Percentiles rank a stretch among this genome's conserved stretches.
These are phyloP conservation scores for Zelopaecilomyces penicillatus DNA, from an alignment of 2,329 filamentous ascomycete species.

Conservation along the genomic window DNA sequence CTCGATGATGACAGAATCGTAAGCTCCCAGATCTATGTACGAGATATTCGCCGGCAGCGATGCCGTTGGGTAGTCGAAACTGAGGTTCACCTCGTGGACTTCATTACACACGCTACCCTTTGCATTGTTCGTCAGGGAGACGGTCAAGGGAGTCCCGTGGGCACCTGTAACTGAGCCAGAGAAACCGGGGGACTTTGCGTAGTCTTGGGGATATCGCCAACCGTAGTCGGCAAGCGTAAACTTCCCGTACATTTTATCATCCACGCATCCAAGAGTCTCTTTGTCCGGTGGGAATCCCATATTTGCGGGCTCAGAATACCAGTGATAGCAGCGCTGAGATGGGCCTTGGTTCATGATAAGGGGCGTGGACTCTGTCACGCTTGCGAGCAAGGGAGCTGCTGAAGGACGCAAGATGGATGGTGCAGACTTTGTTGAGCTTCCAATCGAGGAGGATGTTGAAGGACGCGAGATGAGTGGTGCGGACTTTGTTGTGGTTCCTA, in stretches of 20 bases:
- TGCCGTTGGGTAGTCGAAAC: background rate
- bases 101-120: background rate
- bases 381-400: too few relatives aligned
- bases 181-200: background rate
- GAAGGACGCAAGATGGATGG: too few relatives aligned
- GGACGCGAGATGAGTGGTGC: too few relatives aligned
- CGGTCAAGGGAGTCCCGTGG: background rate
- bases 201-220: background rate
- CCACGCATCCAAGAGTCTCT: background rate
- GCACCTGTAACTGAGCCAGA: background rate
- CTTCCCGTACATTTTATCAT: background rate
- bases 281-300: background rate
- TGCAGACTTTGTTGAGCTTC: too few relatives aligned
- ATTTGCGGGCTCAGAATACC: background rate
- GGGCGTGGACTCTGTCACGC: background rate
- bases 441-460: too few relatives aligned
- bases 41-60: background rate
- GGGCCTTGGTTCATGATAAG: background rate
- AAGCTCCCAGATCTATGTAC: background rate
- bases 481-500: too few relatives aligned
- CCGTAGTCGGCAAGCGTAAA: background rate
- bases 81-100: background rate
- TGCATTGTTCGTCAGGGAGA: background rate
- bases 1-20: background rate
- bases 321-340: background rate